Percentiles rank a stretch among this genome's conserved stretches.
Conservation (phyloP, 352 stramenopile genomes). For the Pseudoperonospora humuli region DNA sequence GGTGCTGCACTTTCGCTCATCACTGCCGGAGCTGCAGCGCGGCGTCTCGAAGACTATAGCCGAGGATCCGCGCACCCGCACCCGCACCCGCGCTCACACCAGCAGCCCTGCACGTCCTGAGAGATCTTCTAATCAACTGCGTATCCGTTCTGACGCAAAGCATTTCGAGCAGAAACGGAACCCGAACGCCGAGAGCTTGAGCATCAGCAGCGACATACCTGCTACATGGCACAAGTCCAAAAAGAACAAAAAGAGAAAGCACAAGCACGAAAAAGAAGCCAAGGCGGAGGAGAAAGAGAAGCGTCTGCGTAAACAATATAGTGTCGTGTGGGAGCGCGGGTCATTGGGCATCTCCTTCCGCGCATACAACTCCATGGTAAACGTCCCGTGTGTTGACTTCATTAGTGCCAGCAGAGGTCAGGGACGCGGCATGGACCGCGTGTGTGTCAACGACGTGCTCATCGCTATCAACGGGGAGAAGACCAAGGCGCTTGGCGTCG, state of each 20-base stretch:
- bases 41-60: slow-evolving; percentile 10
- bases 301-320: slow-evolving; percentile 62
- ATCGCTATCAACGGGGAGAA: slow-evolving; percentile 78
- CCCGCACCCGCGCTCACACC: slow-evolving; percentile 3
- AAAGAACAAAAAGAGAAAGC: slow-evolving; percentile 18
- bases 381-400: slow-evolving; percentile 67
- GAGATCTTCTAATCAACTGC: background rate
- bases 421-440: slow-evolving; percentile 61
- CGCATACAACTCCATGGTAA: slow-evolving; percentile 54
- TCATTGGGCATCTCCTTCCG: slow-evolving; percentile 68
- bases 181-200: slow-evolving; percentile 8
- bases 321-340: slow-evolving; percentile 58
- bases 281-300: slow-evolving; percentile 30
- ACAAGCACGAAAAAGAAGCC: slow-evolving; percentile 11
- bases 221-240: too few species aligned
- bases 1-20: slow-evolving; percentile 69
- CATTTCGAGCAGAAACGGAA: slow-evolving; percentile 13
- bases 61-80: slow-evolving; percentile 11
- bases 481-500: slow-evolving; percentile 61
- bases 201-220: slow-evolving; percentile 13
- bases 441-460: slow-evolving; percentile 77
- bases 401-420: slow-evolving; percentile 43
- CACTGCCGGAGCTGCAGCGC: slow-evolving; percentile 14
- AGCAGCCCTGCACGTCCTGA: slow-evolving; percentile 5
- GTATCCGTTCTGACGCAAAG: slow-evolving; percentile 10